These are phyloP conservation scores for Schizosaccharomyces octosporus DNA, from an alignment of 805 yeast genomes.

Conservation along the genomic window DNA sequence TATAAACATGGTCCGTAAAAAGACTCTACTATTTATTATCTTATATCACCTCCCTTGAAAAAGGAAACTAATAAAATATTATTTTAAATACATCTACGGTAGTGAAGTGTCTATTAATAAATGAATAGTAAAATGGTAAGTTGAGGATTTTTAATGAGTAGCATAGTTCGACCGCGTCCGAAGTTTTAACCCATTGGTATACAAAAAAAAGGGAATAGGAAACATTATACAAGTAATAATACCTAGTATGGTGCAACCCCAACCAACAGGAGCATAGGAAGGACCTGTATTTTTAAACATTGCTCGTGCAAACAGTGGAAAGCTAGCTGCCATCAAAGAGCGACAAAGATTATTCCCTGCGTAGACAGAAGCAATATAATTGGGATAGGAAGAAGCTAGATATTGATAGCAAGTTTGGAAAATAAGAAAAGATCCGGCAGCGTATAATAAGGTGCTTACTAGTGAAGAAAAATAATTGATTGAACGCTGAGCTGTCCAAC, in stretches of 20 bases:
- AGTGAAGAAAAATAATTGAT: slow-evolving; percentile 28
- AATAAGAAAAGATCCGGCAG: slow-evolving; percentile 19
- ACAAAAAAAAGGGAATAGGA: slow-evolving; percentile 23
- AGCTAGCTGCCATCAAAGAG: slow-evolving; percentile 28
- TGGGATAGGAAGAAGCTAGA: slow-evolving; percentile 24
- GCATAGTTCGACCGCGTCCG: slow-evolving; percentile 16
- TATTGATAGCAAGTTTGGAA: slow-evolving; percentile 31
- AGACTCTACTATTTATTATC: too few relatives aligned
- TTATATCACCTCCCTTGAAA: too few relatives aligned
- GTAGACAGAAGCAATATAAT: slow-evolving; percentile 31
- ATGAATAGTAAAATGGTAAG: too few relatives aligned
- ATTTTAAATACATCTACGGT: too few relatives aligned
- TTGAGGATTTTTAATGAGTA: neutral
- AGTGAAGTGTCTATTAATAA: too few relatives aligned
- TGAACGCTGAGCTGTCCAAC: slow-evolving; percentile 22
- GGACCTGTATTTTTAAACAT: slow-evolving; percentile 23
- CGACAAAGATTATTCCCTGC: slow-evolving; percentile 32
- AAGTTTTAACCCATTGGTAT: slow-evolving; percentile 13
- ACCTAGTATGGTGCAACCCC: slow-evolving; percentile 30
- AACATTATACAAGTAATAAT: slow-evolving; percentile 22
- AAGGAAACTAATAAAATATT: too few relatives aligned
- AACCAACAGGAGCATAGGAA: slow-evolving; percentile 28
- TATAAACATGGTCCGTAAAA: too few relatives aligned
- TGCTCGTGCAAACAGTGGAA: slow-evolving; percentile 39
- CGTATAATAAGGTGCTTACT: slow-evolving; percentile 20